Conservation (phyloP, 441 rosid species). For the Syzygium syzygioides region DNA sequence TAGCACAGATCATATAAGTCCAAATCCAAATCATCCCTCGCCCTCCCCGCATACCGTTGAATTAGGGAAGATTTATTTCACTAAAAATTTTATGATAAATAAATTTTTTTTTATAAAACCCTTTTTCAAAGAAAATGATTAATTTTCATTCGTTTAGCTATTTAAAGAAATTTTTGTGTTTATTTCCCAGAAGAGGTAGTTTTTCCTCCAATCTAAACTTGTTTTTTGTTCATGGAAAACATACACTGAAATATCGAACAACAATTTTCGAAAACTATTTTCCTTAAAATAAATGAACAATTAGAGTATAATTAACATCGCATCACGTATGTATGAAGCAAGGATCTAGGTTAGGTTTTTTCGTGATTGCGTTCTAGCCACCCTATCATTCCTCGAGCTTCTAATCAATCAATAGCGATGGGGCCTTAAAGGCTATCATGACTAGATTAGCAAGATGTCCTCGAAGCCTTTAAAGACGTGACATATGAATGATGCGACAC, state of each 20-base stretch:
- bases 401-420: neutral
- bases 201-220: rapidly evolving
- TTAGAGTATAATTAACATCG: rapidly evolving
- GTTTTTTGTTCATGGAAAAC: neutral
- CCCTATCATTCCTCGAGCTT: neutral
- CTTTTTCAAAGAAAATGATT: rapidly evolving
- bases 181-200: rapidly evolving
- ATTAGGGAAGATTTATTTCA: neutral
- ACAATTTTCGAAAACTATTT: neutral
- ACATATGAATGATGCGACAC: rapidly evolving
- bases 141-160: rapidly evolving
- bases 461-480: neutral
- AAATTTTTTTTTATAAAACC: neutral
- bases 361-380: rapidly evolving
- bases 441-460: neutral
- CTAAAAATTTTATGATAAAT: neutral
- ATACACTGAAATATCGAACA: rapidly evolving
- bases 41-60: neutral
- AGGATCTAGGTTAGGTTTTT: neutral
- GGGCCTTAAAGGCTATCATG: neutral
- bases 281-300: neutral
- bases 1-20: neutral
- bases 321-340: neutral
- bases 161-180: rapidly evolving
- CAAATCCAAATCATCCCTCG: neutral